Base-by-base conservation (phyloP, 495 filamentous ascomycete genomes). In the Neurospora sp. region DNA sequence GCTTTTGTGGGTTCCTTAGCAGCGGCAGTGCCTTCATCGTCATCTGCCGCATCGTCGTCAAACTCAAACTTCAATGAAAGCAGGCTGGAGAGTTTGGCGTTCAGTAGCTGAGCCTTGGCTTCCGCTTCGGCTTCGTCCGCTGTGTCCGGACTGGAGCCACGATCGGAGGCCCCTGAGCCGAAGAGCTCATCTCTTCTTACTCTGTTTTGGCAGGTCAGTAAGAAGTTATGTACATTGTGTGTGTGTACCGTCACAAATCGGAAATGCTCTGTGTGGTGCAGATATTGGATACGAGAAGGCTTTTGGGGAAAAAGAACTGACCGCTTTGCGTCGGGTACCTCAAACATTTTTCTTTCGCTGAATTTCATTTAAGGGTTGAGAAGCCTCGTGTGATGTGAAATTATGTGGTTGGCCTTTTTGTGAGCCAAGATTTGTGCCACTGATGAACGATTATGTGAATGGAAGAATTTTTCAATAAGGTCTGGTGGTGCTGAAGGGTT, bases 241-340 rank as follows among this genome's bases (percentile, higher is more conserved):
- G 54, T 66, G 54, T 66, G 54, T 66, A 66, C 54, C 54, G 28
- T 66, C 28, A 66, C 54, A 66, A 7, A 8, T 34, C 9, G 17
- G 54, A 34, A 6, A 28, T 66, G 28, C 17, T 17, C 24, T 66
- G 28, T 34, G 28, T 34, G 28, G 13, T 66, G 54, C 54, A 62
- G 15, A 62, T 62, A 34, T n/a, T 37, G 43, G 36, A 74, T 70
- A 69, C 19, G 31, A 21, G 31, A n/a, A 69, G n/a, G 37, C 15
- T 39, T 37, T 39, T 17, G 38, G 28, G 42, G 28, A 7, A n/a
- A 21, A 54, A 45, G n/a, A 59, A 71, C 82, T 70, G 79, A 87
- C 87, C 86, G 82, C 75, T 88, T 89, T 48, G 87, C 85, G 71
- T 84, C 79, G 24, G 86, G 86, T 10, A 88, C 34, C 39, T 86